Evolutionary conservation across 768 basidiomycete genomes (phyloP).

Genomic region (Sarcodon aspratus): DNA sequence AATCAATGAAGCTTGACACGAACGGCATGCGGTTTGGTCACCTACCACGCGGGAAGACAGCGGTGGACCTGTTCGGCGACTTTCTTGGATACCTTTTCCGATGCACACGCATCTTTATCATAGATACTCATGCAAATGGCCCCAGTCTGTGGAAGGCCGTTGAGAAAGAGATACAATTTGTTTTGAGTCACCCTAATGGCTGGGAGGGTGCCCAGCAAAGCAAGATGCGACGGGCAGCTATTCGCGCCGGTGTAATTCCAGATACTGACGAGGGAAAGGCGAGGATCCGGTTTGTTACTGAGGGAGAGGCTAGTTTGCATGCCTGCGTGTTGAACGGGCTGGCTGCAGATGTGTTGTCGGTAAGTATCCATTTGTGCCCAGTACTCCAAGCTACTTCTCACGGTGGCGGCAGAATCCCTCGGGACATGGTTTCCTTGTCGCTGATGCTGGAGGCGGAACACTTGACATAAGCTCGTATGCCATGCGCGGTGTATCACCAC

Average conservation of each 20-base stretch:
- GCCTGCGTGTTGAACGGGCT: conserved; percentile 71
- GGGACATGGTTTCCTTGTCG: conserved; percentile 68
- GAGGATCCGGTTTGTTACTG: conserved; percentile 70
- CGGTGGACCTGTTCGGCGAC: conserved; percentile 72
- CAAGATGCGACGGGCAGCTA: conserved; percentile 65
- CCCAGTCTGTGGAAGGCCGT: conserved; percentile 57
- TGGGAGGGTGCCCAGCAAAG: conserved; percentile 76
- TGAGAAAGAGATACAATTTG: conserved; percentile 59
- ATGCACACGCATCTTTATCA: conserved; percentile 68
- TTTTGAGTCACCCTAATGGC: conserved; percentile 72
- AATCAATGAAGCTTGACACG: conserved; percentile 72
- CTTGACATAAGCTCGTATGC: conserved; percentile 76
- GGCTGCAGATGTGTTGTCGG: conserved; percentile 67
- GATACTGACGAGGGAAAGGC: conserved; percentile 65
- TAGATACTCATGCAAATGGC: conserved; percentile 77
- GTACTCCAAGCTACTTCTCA: neutral
- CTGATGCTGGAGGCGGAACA: conserved; percentile 75
- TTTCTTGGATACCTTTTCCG: conserved; percentile 64
- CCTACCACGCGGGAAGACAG: conserved; percentile 53
- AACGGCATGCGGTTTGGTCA: conserved; percentile 71
- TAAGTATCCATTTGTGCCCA: conserved; percentile 18
- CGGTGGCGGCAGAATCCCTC: conserved; percentile 44
- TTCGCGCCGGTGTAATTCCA: conserved; percentile 61
- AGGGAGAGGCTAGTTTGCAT: conserved; percentile 77
- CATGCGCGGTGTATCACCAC: conserved; percentile 54